These are phyloP conservation scores for Meira miltonrushii DNA, from an alignment of 1,284 basidiomycete species.

Conservation along the genomic window DNA sequence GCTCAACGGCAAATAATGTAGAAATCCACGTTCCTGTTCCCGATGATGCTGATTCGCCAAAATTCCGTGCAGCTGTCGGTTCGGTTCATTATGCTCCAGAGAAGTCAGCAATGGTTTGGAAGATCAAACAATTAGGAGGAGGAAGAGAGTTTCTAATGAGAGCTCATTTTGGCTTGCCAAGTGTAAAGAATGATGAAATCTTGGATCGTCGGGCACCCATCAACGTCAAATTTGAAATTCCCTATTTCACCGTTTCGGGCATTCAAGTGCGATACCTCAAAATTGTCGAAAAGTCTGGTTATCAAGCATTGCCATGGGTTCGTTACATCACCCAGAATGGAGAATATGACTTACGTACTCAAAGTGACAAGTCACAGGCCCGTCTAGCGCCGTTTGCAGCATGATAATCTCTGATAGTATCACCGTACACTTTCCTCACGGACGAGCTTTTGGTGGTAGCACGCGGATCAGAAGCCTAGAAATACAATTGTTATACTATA, in stretches of 20 bases:
- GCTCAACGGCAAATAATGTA: constrained; percentile 95
- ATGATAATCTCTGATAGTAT: too few species aligned
- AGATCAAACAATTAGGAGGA: constrained; percentile 52
- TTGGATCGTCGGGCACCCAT: constrained; percentile 87
- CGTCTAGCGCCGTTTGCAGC: constrained; percentile 38
- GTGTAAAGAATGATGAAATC: constrained; percentile 42
- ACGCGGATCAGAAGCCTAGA: too few species aligned
- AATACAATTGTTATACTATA: too few species aligned
- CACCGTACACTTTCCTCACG: too few species aligned
- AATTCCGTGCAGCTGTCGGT: constrained; percentile 64
- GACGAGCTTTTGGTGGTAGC: too few species aligned
- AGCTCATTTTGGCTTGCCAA: constrained; percentile 51
- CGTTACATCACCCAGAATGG: constrained; percentile 86
- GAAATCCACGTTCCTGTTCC: constrained; percentile 97
- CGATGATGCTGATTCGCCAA: constrained; percentile 95
- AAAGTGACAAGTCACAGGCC: constrained; percentile 45
- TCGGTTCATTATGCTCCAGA: constrained; percentile 50
- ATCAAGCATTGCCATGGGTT: constrained; percentile 66
- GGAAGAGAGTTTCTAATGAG: constrained; percentile 52
- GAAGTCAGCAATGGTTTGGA: constrained; percentile 52
- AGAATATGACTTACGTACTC: constrained; percentile 69
- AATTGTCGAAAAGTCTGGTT: constrained; percentile 93
- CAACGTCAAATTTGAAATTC: constrained; percentile 94
- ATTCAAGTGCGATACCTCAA: constrained; percentile 95
- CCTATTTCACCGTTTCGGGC: constrained; percentile 88